Evolutionary conservation across 2,329 filamentous ascomycete genomes (phyloP), one percentile per base, ranked within the genome.

Genomic region (Orbilia brochopaga): DNA sequence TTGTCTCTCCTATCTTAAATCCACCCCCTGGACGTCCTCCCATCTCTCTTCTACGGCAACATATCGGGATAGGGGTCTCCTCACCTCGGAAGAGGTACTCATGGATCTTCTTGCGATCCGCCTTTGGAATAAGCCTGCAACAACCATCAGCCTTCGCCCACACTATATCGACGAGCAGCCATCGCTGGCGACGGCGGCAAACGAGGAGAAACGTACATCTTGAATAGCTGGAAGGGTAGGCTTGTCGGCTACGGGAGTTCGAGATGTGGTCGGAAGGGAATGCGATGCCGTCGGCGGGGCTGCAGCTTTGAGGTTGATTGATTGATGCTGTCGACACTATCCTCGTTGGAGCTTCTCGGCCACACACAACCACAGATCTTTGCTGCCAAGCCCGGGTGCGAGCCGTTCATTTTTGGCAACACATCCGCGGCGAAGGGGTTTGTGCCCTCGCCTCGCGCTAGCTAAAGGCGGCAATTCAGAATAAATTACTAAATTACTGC

Each of bases 41-140:
- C 19, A 48, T 10, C 11, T 44, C 46, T 15, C n/a, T 23, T 19
- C 24, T 19, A 3, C 17, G 42, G 30, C 6, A 52, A 13, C 10
- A 58, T 56, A 61, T 65, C 60, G 60, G 27, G 48, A 24, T 64
- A 37, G 63, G 59, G 51, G 40, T 24, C 21, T 73, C 60, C 75
- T 75, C 77, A 92, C 90, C 90, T 80, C 90, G 89, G 89, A 96
- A 96, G 87, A 99, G 91, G 90, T 93, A 96, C 90, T 93, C 93
- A 88, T 99, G 94, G 85, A 99, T 97, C 90, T 92, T 91, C 91
- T 99, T 99, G 86, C 95, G 92, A 86, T 99, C 94, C 84, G 91
- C 90, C 90, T 97, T 97, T 83, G 94, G 94, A 84, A 99, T 99
- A 87, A 99, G 90, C 94, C 90, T 92, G 52, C 54, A 13, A 53